These are phyloP conservation scores for Fraxinus sp. DNA, from an alignment of 305 asterid genomes.

Conservation along the genomic window DNA sequence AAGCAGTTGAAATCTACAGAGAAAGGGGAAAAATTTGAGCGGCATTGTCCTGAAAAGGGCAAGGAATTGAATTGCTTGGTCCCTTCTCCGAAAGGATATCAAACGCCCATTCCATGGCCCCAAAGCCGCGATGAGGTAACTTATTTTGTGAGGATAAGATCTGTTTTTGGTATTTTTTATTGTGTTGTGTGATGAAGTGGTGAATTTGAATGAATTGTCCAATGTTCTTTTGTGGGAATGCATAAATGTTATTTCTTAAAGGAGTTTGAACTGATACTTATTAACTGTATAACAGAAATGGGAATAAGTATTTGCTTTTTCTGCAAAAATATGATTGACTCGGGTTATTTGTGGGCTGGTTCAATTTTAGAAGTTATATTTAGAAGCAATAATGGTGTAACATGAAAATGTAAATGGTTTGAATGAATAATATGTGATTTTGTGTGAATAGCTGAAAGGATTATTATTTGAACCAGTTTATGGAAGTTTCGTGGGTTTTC, in stretches of 20 bases:
- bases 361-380: not conserved
- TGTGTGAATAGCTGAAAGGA: not conserved
- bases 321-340: not conserved
- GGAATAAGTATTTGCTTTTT: not conserved
- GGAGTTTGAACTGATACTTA: not conserved
- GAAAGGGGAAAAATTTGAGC: slow-evolving; percentile 78
- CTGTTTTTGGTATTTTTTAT: not conserved
- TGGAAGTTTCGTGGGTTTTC: slow-evolving; percentile 12
- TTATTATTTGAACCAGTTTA: slow-evolving; percentile 19
- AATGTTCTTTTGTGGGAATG: not conserved
- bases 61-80: slow-evolving; percentile 72
- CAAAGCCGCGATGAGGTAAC: slow-evolving; percentile 85
- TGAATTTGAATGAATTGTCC: not conserved
- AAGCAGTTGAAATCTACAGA: slow-evolving; percentile 53
- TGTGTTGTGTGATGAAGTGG: not conserved
- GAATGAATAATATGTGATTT: not conserved
- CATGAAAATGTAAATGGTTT: not conserved
- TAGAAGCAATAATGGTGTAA: not conserved
- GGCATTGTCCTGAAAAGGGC: slow-evolving; percentile 81
- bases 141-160: not conserved
- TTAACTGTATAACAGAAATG: not conserved
- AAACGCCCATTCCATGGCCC: slow-evolving; percentile 79
- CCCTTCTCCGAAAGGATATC: slow-evolving; percentile 83
- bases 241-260: not conserved
- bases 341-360: not conserved